Conservation (phyloP, 2,329 filamentous ascomycete species). For the Zymoseptoria tritici region DNA sequence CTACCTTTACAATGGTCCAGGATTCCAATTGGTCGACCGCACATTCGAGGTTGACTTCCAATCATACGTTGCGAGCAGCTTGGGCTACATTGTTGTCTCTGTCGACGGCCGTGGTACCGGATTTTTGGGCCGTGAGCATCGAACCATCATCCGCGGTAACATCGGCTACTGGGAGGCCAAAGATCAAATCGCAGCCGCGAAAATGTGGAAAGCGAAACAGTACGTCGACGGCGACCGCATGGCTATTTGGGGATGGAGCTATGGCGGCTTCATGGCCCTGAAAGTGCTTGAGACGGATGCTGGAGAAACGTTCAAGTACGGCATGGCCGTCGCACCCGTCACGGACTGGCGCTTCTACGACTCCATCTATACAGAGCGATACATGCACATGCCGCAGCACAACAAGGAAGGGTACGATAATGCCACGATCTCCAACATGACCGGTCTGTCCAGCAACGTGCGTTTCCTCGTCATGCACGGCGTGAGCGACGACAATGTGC, state of each 20-base stretch:
- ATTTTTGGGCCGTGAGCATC: conserved; percentile 74
- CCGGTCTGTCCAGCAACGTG: conserved; percentile 65
- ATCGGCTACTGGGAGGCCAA: conserved; percentile 77
- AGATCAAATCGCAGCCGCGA: conserved; percentile 86
- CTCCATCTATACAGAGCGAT: conserved; percentile 88
- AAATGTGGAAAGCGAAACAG: conserved; percentile 69
- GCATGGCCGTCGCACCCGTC: conserved; percentile 97
- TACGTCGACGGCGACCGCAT: conserved; percentile 79
- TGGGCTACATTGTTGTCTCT: conserved; percentile 91
- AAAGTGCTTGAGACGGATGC: conserved; percentile 91
- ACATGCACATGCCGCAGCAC: conserved; percentile 89
- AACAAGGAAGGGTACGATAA: conserved; percentile 72
- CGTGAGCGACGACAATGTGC: conserved; percentile 93
- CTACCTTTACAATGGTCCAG: conserved; percentile 87
- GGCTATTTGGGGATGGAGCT: conserved; percentile 98
- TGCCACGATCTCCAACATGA: conserved; percentile 65
- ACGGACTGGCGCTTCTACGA: conserved; percentile 97
- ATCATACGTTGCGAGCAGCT: conserved; percentile 71
- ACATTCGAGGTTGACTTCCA: conserved; percentile 82
- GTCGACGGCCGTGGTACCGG: conserved; percentile 92
- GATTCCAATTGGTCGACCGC: conserved; percentile 81
- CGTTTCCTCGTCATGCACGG: conserved; percentile 95
- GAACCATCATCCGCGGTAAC: conserved; percentile 73
- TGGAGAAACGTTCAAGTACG: conserved; percentile 85
- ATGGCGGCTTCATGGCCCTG: conserved; percentile 88